phyloP scores from a whole-genome alignment of 2,329 filamentous ascomycete genomes.

The Microsporum canis region DNA sequence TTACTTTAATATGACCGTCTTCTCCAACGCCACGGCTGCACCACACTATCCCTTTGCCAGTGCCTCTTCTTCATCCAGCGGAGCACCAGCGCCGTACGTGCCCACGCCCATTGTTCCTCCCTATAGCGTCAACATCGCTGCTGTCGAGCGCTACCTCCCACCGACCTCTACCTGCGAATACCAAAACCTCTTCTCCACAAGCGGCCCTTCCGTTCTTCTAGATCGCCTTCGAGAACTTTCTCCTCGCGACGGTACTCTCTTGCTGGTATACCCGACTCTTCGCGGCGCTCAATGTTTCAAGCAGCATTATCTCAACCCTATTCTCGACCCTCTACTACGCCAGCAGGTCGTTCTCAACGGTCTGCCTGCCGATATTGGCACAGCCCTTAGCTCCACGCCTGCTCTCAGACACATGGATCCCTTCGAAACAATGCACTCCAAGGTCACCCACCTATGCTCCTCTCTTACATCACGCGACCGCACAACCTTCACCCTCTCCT shows the following conservation, averaged over 20 bases:
- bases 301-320: conserved; percentile 47
- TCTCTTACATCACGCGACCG: conserved; percentile 20
- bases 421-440: conserved; percentile 40
- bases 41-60: conserved; percentile 43
- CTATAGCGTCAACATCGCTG: conserved; percentile 47
- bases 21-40: conserved; percentile 50
- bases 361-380: conserved; percentile 46
- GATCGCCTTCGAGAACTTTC: conserved; percentile 52
- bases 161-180: conserved; percentile 50
- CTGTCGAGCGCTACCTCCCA: conserved; percentile 56
- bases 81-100: conserved; percentile 29
- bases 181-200: conserved; percentile 45
- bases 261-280: conserved; percentile 53
- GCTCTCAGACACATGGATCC: conserved; percentile 45
- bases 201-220: conserved; percentile 46
- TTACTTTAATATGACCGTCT: conserved; percentile 52
- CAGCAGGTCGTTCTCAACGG: conserved; percentile 48
- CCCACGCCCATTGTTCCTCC: conserved; percentile 48
- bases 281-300: conserved; percentile 48
- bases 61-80: conserved; percentile 23
- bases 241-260: conserved; percentile 43
- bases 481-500: conserved; percentile 36
- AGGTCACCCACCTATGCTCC: conserved; percentile 31
- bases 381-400: conserved; percentile 43
- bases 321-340: conserved; percentile 50